These are phyloP conservation scores for Arabis alpina DNA, from an alignment of 345 rosid species.

Conservation along the genomic window DNA sequence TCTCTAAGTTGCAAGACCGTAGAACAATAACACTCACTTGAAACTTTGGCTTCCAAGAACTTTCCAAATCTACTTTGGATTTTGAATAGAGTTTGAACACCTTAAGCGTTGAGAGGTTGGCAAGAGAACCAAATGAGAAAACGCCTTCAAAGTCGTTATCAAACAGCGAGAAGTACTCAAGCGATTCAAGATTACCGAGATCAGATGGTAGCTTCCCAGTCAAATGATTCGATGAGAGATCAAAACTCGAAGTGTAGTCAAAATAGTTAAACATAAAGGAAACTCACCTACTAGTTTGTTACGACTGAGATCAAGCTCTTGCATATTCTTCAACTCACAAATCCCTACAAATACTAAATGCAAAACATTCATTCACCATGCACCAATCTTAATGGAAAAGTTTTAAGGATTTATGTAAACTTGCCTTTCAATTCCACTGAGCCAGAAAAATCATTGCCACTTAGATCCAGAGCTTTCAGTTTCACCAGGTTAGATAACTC, in stretches of 20 bases:
- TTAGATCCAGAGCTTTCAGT: conserved; percentile 28
- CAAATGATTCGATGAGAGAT: neutral
- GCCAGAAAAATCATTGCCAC: neutral
- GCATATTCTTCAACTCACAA: too few species aligned
- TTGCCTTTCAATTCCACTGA: conserved; percentile 13
- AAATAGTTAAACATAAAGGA: neutral
- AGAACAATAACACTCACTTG: conserved; percentile 9
- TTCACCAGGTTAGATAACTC: neutral
- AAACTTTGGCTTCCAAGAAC: conserved; percentile 4
- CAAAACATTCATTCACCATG: too few species aligned
- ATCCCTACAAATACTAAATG: too few species aligned
- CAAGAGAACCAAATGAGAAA: conserved; percentile 11
- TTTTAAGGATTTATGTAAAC: neutral
- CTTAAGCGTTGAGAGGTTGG: conserved; percentile 24
- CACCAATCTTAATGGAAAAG: too few species aligned
- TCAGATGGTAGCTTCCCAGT: conserved; percentile 9
- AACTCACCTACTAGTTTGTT: too few species aligned
- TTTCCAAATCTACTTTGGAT: neutral
- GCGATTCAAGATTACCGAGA: conserved; percentile 7
- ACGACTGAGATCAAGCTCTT: too few species aligned
- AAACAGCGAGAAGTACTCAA: conserved; percentile 27
- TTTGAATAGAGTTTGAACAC: neutral
- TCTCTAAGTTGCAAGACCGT: conserved; percentile 13
- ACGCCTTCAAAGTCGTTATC: conserved; percentile 23
- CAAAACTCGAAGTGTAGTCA: too few species aligned